These are phyloP conservation scores for Colletotrichum brevisporum DNA, from an alignment of 2,329 filamentous ascomycete species.

Conservation along the genomic window DNA sequence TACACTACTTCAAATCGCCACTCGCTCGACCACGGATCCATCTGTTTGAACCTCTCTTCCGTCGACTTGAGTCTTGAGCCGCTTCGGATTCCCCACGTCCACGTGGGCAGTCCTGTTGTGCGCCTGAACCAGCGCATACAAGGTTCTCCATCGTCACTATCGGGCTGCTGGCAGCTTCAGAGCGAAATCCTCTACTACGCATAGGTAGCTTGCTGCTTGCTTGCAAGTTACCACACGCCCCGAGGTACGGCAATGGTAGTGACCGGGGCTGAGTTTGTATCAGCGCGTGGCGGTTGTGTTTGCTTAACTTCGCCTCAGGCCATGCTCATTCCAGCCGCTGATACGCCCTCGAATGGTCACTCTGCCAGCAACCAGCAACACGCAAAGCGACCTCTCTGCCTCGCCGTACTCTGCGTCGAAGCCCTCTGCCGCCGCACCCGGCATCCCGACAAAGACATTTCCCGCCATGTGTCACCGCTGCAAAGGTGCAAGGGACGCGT, in stretches of 20 bases:
- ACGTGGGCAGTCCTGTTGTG: constrained; percentile 20
- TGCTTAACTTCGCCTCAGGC: neutral
- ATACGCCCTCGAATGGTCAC: neutral
- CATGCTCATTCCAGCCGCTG: constrained; percentile 14
- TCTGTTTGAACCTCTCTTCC: constrained; percentile 15
- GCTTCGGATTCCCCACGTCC: constrained; percentile 18
- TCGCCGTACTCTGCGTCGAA: neutral
- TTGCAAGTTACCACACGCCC: too few species aligned
- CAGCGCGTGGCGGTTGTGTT: constrained; percentile 8
- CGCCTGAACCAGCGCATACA: constrained; percentile 3
- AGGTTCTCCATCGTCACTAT: neutral
- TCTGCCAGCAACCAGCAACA: neutral
- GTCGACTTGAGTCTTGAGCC: constrained; percentile 9
- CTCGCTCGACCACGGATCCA: constrained; percentile 12
- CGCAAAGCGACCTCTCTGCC: constrained; percentile 9
- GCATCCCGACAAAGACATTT: constrained; percentile 18
- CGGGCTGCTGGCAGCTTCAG: neutral
- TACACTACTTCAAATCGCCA: constrained; percentile 16
- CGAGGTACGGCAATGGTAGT: neutral
- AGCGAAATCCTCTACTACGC: too few species aligned
- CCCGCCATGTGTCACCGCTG: constrained; percentile 9
- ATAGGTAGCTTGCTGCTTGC: too few species aligned
- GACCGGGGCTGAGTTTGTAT: constrained; percentile 1
- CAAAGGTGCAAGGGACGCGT: constrained; percentile 33
- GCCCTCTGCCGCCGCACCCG: constrained; percentile 16